Base-by-base conservation (phyloP, 495 filamentous ascomycete species). In the Oidiodendron maius region DNA sequence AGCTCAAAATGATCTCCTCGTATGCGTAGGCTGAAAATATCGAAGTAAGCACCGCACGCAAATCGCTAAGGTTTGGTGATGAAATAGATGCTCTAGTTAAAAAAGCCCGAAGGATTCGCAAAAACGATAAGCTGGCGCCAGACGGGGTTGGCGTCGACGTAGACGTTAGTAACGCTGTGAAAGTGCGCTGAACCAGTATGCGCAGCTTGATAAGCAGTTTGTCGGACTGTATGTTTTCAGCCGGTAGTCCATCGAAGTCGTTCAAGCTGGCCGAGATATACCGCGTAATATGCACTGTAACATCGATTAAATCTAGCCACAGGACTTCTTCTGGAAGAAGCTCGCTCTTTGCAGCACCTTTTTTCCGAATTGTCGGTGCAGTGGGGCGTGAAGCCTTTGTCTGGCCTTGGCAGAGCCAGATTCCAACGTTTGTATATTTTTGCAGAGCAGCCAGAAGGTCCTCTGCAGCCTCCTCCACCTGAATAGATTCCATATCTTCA, bases 1-100 rank as follows among this genome's bases (percentile, higher is more conserved):
- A 80, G 2, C 78, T 72, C 16, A 97, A 74, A 11, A 98, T 84
- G 3, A 85, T 87, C 57, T 87, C 83, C 62, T 97, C 94, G 61
- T 96, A 96, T 0, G 89, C 81, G 59, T 98, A 97, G 0, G 94
- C 91, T 1, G 91, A 83, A 64, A 98, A 98, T 38, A 98, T 89
- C 5, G 87, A 88, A 1, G 80, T 71, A 2, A 98, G 76, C 1
- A 96, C 90, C 35, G 79, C 75, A 20, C 94, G 84, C 11, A 98
- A 72, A 59, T 97, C 90, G 3, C 86, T 82, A 0, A 97, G 77
- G 21, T 85, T 91, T 0, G 93, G 89, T 2, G 91, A 95, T 21
- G 85, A 81, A 20, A 72, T 68, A 1, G 87, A 84, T 0, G 90
- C 90, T 16, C 88, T 81, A 2, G 83, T 79, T n/a, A 98, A 78